phyloP scores from a whole-genome alignment of 2,329 filamentous ascomycete genomes.

The Pseudohalonectria lignicola region DNA sequence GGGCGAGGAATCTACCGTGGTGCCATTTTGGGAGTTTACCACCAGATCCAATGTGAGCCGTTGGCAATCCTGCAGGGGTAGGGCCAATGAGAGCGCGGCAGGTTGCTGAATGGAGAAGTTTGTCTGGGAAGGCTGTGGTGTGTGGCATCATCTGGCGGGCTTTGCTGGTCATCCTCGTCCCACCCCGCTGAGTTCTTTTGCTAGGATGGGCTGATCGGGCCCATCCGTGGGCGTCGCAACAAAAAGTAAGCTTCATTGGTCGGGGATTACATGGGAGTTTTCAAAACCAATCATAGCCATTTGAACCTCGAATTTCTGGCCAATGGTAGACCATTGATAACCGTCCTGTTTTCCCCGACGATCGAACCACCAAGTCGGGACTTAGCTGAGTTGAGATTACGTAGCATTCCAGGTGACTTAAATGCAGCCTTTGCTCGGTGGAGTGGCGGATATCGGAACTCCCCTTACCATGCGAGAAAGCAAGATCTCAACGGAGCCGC shows the following conservation, averaged over 20 bases:
- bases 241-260: too few species aligned
- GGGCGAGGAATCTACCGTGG: too few species aligned
- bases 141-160: background rate
- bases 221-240: background rate
- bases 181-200: background rate
- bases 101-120: background rate
- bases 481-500: too few species aligned
- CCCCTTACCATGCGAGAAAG: too few species aligned
- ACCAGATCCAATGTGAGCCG: constrained; percentile 1
- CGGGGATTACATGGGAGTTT: too few species aligned
- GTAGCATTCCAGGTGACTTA: too few species aligned
- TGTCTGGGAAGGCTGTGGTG: background rate
- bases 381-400: too few species aligned
- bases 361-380: too few species aligned
- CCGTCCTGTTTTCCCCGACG: too few species aligned
- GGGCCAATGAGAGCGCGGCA: background rate
- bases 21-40: background rate
- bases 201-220: constrained; percentile 2
- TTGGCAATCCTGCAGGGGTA: background rate
- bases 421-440: too few species aligned
- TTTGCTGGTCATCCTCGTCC: constrained; percentile 1
- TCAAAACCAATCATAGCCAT: too few species aligned
- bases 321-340: background rate
- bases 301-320: background rate
- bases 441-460: too few species aligned